These are phyloP conservation scores for Porcisia deanei DNA, from an alignment of 208 protist genomes.

Conservation along the genomic window DNA sequence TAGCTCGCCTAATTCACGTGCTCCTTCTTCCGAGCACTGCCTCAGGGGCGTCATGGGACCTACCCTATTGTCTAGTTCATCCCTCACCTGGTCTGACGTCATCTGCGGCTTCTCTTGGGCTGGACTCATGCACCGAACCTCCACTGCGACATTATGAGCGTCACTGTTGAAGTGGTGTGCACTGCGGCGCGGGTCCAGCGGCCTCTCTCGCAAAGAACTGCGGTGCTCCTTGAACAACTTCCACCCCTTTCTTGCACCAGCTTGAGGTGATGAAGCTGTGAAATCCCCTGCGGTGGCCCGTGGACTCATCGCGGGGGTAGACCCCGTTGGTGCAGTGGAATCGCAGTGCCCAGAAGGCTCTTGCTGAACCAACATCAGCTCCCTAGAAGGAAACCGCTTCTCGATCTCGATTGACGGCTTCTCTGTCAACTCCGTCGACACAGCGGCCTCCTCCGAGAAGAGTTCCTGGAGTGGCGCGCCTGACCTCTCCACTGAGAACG, in stretches of 20 bases:
- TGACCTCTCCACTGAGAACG: conserved; percentile 44
- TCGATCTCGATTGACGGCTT: background rate
- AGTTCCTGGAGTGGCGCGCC: background rate
- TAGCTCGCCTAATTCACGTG: background rate
- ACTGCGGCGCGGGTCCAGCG: background rate
- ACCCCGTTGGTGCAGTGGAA: background rate
- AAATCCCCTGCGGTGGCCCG: background rate
- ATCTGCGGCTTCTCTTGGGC: background rate
- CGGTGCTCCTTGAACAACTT: background rate
- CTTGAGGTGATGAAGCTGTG: conserved; percentile 6
- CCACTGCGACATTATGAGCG: background rate
- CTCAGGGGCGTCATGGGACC: background rate
- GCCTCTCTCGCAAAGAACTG: conserved; percentile 1
- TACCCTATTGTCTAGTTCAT: background rate
- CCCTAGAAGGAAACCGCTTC: background rate
- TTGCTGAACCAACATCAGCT: background rate
- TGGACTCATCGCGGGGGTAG: background rate
- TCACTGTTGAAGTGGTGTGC: no score
- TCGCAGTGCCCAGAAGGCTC: background rate
- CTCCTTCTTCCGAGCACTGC: background rate
- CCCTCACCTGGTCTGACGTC: no score
- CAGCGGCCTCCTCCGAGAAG: background rate
- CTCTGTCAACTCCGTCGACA: background rate
- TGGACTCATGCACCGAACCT: background rate
- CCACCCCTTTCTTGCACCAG: background rate